A percentile compares a stretch with the other conserved stretches of the same genome.
Evolutionary conservation across 192 early-diverging fungal genomes (phyloP).

Genomic region (Rhizophagus clarus): DNA sequence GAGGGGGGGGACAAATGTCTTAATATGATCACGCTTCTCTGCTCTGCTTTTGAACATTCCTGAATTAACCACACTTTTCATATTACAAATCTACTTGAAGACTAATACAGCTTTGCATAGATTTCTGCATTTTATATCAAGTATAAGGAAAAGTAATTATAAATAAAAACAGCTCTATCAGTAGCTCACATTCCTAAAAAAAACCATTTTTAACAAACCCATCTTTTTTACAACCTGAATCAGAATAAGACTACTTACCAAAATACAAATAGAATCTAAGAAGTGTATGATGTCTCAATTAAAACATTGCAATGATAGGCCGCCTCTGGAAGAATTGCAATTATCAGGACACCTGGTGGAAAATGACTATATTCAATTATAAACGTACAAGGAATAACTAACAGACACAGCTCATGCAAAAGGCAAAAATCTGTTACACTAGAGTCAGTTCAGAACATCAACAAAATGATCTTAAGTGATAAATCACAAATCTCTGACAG

Average conservation of each 20-base stretch:
- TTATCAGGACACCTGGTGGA: too few species aligned
- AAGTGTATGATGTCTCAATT: too few species aligned
- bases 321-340: too few species aligned
- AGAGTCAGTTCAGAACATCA: neutral
- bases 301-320: too few species aligned
- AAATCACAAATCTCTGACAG: conserved; percentile 18
- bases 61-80: neutral
- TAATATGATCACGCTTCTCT: too few species aligned
- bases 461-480: conserved; percentile 10
- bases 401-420: too few species aligned
- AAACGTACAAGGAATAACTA: too few species aligned
- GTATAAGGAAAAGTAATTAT: neutral
- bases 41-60: neutral
- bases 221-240: neutral
- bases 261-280: neutral
- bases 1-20: too few species aligned
- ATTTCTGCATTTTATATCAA: neutral
- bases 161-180: too few species aligned
- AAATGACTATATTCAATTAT: too few species aligned
- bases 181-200: neutral
- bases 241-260: neutral
- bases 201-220: neutral
- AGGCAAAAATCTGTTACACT: too few species aligned
- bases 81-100: conserved; percentile 15
- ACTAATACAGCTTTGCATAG: neutral